Percentiles rank a stretch among this genome's conserved stretches.
These are phyloP conservation scores for Panus rudis DNA, from an alignment of 768 basidiomycete species.

Conservation along the genomic window DNA sequence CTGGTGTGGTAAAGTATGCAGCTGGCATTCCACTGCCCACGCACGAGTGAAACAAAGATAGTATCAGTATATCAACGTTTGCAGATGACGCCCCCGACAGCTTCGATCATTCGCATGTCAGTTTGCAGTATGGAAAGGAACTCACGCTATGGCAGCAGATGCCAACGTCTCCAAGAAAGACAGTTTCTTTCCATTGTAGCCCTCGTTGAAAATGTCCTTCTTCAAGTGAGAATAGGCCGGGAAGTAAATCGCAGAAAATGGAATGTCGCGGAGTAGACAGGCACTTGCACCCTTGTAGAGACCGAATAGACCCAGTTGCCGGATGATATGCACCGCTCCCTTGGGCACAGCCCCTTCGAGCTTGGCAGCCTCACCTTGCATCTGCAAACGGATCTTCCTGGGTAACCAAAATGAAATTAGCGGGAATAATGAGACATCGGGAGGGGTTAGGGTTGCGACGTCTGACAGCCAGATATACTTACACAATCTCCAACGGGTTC, in stretches of 20 bases:
- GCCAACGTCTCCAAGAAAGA: slow-evolving; percentile 84
- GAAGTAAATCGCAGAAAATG: slow-evolving; percentile 94
- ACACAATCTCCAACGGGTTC: slow-evolving; percentile 96
- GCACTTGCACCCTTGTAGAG: slow-evolving; percentile 91
- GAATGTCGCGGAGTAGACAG: slow-evolving; percentile 91
- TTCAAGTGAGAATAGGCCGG: slow-evolving; percentile 85
- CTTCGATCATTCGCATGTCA: neutral
- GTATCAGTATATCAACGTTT: slow-evolving; percentile 9
- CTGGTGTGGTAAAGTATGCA: slow-evolving; percentile 87
- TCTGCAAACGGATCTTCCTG: slow-evolving; percentile 88
- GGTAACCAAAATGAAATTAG: too few species aligned
- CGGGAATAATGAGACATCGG: too few species aligned
- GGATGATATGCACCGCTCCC: slow-evolving; percentile 89
- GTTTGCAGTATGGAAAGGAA: slow-evolving; percentile 17
- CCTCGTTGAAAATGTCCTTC: slow-evolving; percentile 92
- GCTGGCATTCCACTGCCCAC: slow-evolving; percentile 89
- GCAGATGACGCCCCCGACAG: slow-evolving; percentile 2
- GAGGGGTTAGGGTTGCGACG: too few species aligned
- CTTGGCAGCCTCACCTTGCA: slow-evolving; percentile 95
- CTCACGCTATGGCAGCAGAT: slow-evolving; percentile 78
- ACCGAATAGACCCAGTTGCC: slow-evolving; percentile 86
- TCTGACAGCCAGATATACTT: slow-evolving; percentile 23
- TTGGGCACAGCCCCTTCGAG: slow-evolving; percentile 71
- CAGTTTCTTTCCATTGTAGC: slow-evolving; percentile 89
- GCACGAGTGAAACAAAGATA: slow-evolving; percentile 7